Percentiles rank a stretch among this genome's conserved stretches.
phyloP scores from a whole-genome alignment of 1,284 basidiomycete species.

The Inonotus hispidus region DNA sequence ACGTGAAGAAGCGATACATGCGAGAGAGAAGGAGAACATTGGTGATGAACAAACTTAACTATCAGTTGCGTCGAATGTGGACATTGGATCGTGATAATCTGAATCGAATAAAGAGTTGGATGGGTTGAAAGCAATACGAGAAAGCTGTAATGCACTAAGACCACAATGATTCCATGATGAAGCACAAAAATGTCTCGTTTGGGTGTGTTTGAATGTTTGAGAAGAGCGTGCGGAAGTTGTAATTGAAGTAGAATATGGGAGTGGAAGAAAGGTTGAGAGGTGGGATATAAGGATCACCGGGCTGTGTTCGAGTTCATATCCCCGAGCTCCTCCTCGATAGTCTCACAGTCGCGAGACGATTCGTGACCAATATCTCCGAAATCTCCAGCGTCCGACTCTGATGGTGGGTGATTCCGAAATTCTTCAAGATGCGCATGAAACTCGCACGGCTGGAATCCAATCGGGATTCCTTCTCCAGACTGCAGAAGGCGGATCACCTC shows the following conservation, averaged over 20 bases:
- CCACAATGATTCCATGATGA: too few species aligned
- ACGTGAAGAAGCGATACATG: too few species aligned
- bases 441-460: conserved; percentile 64
- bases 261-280: neutral
- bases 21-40: too few species aligned
- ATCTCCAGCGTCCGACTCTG: neutral
- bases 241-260: neutral
- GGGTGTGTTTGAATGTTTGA: too few species aligned
- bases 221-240: neutral
- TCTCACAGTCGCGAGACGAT: neutral
- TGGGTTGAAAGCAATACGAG: too few species aligned
- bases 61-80: too few species aligned
- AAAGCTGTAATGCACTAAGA: too few species aligned
- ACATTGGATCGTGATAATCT: too few species aligned
- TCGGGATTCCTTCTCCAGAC: conserved; percentile 66
- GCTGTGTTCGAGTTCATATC: neutral
- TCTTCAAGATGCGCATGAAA: conserved; percentile 39
- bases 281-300: neutral
- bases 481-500: conserved; percentile 38
- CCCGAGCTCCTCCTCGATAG: neutral
- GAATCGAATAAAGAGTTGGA: too few species aligned
- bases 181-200: too few species aligned
- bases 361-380: neutral
- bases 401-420: neutral
- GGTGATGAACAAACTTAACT: too few species aligned